Base-by-base conservation (phyloP, 768 basidiomycete genomes). In the Pholiota microspora region DNA sequence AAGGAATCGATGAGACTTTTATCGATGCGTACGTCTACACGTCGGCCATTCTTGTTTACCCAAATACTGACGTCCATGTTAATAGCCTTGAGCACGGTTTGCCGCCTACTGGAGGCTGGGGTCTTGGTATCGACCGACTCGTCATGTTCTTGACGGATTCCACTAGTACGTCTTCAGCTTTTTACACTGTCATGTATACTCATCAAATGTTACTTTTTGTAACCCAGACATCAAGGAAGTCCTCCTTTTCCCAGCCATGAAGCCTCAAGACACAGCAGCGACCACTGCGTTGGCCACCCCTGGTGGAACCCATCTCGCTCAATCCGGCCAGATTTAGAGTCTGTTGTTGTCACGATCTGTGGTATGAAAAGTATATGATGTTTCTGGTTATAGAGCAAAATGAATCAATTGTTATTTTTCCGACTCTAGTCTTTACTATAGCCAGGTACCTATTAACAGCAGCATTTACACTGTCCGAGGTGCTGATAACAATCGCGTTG, bases 61-160 rank as follows among this genome's bases (percentile, higher is more conserved):
- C 28, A 47, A 49, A 59, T 16, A 36, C 46, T 60, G 25, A 49
- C 28, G 8, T 24, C 18, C 27, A 28, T 38, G n/a, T 50, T 10
- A 50, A 25, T 64, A 94, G 93, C 2, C 85, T 99, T 59, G 97
- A 99, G 72, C 92, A 98, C 65, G 97, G 94, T 69, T 83, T 99
- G 1, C 94, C 97, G 4, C 97, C 97, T 0, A 99, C 96, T 3
- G 96, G 94, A 55, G 96, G 96, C 42, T 98, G 94, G 93, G 96
- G 94, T 59, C 79, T 98, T 51, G 95, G 96, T 51, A 90, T 98
- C 61, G 95, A 98, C 68, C 86, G 94, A 56, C 78, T 98, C 34
- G 93, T 98, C 73, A 98, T 98, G 96, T 98, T 98, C 86, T 78
- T 98, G 46, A 96, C 94, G 3, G 87, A 99, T 72, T 95, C 92